Evolutionary conservation across 1,284 basidiomycete species (phyloP).

Genomic region (Apiotrichum mycotoxinovorans): DNA sequence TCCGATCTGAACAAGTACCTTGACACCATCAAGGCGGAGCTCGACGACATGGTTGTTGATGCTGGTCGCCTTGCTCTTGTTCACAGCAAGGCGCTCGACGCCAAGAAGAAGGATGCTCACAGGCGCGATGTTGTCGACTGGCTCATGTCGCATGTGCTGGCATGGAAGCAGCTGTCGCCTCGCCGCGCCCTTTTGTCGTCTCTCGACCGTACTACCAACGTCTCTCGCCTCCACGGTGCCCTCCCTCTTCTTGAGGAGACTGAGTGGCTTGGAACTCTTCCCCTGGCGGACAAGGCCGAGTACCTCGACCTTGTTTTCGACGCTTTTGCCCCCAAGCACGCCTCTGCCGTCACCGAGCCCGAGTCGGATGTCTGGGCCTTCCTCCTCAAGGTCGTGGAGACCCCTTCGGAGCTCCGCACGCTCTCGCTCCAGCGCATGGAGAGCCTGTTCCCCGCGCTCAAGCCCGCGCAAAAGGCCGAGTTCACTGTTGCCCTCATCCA

Average conservation of each 20-base stretch:
- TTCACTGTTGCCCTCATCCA: slow-evolving; percentile 31
- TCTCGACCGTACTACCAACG: slow-evolving; percentile 61
- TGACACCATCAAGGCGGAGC: slow-evolving; percentile 56
- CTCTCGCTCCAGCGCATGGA: slow-evolving; percentile 32
- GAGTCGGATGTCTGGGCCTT: slow-evolving; percentile 27
- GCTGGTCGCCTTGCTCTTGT: slow-evolving; percentile 60
- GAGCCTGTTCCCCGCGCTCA: slow-evolving; percentile 35
- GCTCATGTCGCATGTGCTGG: slow-evolving; percentile 74
- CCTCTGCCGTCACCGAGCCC: slow-evolving; percentile 21
- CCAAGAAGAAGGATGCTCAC: slow-evolving; percentile 58
- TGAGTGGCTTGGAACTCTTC: slow-evolving; percentile 27
- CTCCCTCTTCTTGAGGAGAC: slow-evolving; percentile 57
- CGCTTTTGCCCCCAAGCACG: slow-evolving; percentile 22
- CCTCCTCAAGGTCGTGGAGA: slow-evolving; percentile 16
- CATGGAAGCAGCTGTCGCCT: slow-evolving; percentile 56
- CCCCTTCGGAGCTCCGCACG: slow-evolving; percentile 13
- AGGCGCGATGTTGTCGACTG: slow-evolving; percentile 73
- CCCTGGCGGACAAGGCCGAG: slow-evolving; percentile 11
- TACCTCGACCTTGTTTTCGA: slow-evolving; percentile 30
- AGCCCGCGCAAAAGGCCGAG: slow-evolving; percentile 26
- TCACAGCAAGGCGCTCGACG: slow-evolving; percentile 51
- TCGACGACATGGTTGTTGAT: slow-evolving; percentile 69
- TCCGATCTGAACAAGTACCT: slow-evolving; percentile 68
- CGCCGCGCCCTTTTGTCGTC: slow-evolving; percentile 61
- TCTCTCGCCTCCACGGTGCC: slow-evolving; percentile 60